These are phyloP conservation scores for Annona cherimola DNA, from an alignment of 164 flowering plant species.

Conservation along the genomic window DNA sequence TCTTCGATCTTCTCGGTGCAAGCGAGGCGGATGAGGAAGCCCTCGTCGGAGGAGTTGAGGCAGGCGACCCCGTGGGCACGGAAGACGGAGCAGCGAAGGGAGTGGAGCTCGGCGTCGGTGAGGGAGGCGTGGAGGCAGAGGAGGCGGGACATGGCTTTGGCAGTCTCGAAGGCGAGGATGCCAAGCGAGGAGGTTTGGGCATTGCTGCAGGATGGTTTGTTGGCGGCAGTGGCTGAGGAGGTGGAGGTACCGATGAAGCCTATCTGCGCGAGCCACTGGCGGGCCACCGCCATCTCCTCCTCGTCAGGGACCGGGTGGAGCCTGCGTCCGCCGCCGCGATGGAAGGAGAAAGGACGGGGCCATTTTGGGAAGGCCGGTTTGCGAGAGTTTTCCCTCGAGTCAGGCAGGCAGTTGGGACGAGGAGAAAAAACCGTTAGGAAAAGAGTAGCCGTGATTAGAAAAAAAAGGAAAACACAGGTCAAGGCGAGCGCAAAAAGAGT, in stretches of 20 bases:
- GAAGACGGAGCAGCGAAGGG: slow-evolving; percentile 32
- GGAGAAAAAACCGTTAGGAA: not conserved
- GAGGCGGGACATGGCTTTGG: slow-evolving; percentile 63
- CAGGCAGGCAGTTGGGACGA: not conserved
- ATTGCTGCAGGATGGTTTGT: not conserved
- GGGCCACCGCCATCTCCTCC: not conserved
- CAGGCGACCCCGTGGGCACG: slow-evolving; percentile 41
- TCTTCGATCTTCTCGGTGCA: slow-evolving; percentile 56
- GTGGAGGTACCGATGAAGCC: slow-evolving; percentile 5
- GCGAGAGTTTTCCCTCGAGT: not conserved
- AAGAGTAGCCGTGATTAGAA: not conserved
- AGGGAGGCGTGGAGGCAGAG: slow-evolving; percentile 58
- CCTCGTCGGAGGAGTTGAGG: slow-evolving; percentile 51
- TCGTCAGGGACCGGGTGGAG: not conserved
- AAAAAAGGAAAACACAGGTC: too few species aligned
- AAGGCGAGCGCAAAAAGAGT: too few species aligned
- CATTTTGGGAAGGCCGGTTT: not conserved
- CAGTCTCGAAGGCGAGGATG: slow-evolving; percentile 75
- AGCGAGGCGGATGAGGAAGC: slow-evolving; percentile 47
- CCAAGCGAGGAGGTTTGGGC: slow-evolving; percentile 22
- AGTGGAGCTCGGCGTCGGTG: slow-evolving; percentile 38
- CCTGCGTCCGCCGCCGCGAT: not conserved
- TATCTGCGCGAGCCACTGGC: slow-evolving; percentile 1
- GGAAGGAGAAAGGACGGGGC: not conserved
- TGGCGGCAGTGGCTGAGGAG: slow-evolving; percentile 5